Evolutionary conservation across 306 rosid genomes (phyloP).

Genomic region (Spatholobus suberectus): DNA sequence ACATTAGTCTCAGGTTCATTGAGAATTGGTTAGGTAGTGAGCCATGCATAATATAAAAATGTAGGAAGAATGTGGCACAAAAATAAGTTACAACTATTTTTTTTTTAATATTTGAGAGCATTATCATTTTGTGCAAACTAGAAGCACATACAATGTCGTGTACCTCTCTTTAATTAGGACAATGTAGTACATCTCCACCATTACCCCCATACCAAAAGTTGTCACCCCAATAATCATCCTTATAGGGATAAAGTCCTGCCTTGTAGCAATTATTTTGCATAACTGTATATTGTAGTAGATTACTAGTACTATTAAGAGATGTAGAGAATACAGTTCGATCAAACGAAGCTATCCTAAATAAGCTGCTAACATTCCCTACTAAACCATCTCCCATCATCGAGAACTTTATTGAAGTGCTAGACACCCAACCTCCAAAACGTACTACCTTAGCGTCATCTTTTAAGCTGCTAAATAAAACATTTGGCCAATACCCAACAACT

Average conservation of each 20-base stretch:
- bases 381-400: neutral
- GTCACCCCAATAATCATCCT: neutral
- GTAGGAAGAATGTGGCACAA: too few species aligned
- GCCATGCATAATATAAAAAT: too few species aligned
- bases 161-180: neutral
- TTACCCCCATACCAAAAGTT: conserved; percentile 33
- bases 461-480: neutral
- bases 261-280: neutral
- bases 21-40: too few species aligned
- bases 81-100: too few species aligned
- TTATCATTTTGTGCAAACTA: too few species aligned
- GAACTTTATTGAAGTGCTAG: neutral
- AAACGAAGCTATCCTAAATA: neutral
- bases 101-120: too few species aligned
- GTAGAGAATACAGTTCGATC: neutral
- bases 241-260: neutral
- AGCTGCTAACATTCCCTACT: neutral
- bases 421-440: conserved; percentile 15
- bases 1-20: too few species aligned
- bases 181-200: neutral
- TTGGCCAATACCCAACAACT: neutral
- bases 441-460: neutral
- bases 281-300: neutral
- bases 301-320: neutral
- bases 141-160: too few species aligned